phyloP scores from a whole-genome alignment of 495 filamentous ascomycete genomes.

The Lophiotrema nucula region DNA sequence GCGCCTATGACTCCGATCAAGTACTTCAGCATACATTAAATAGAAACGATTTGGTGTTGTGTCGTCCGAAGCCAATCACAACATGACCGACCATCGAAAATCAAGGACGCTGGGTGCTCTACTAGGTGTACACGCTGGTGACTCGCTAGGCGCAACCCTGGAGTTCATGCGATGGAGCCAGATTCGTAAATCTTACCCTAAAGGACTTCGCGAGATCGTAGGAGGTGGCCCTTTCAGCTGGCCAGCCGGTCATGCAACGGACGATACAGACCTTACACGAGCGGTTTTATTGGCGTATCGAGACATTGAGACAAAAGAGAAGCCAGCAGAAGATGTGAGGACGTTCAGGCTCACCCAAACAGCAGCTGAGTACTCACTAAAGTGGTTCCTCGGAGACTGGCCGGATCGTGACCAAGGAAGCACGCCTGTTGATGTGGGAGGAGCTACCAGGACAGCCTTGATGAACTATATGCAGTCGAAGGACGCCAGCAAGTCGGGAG shows the following conservation, averaged over 20 bases:
- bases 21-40: too few relatives aligned
- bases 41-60: too few relatives aligned
- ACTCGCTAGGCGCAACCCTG: slow-evolving; percentile 20
- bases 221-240: slow-evolving; percentile 27
- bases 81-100: too few relatives aligned
- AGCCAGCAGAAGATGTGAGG: background rate
- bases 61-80: too few relatives aligned
- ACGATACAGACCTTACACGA: slow-evolving; percentile 30
- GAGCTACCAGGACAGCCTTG: slow-evolving; percentile 16
- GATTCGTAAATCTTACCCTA: slow-evolving; percentile 14
- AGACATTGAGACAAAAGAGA: background rate
- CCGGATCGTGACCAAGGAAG: slow-evolving; percentile 17
- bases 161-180: slow-evolving; percentile 19
- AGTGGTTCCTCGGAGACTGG: slow-evolving; percentile 22
- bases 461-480: background rate
- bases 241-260: slow-evolving; percentile 27
- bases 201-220: slow-evolving; percentile 19
- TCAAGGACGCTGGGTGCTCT: slow-evolving; percentile 21
- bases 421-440: slow-evolving; percentile 20
- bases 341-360: slow-evolving; percentile 16
- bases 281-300: slow-evolving; percentile 30
- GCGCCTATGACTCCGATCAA: too few relatives aligned
- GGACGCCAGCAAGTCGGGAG: slow-evolving; percentile 1
- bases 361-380: slow-evolving; percentile 20
- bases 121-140: slow-evolving; percentile 20